Conservation (phyloP, 2,329 filamentous ascomycete species). For the Penicillium decumbens region DNA sequence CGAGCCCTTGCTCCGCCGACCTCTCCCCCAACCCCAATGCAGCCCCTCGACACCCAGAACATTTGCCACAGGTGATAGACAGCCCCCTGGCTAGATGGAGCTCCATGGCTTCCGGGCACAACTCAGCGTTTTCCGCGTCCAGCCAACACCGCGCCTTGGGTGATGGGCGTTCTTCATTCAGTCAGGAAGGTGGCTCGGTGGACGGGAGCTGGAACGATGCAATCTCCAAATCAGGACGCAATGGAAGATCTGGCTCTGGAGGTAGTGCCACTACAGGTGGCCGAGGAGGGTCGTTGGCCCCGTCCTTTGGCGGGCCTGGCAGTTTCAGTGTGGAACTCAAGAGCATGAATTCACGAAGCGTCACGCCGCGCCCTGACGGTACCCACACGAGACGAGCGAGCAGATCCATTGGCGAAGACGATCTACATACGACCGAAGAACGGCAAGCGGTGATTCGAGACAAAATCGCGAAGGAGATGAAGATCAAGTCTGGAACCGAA, state of each 20-base stretch:
- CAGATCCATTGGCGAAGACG: constrained; percentile 58
- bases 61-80: constrained; percentile 35
- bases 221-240: constrained; percentile 30
- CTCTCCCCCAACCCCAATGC: constrained; percentile 29
- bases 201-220: constrained; percentile 39
- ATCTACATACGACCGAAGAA: constrained; percentile 61
- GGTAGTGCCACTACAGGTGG: constrained; percentile 60
- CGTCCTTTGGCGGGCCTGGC: constrained; percentile 65
- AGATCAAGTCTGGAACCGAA: constrained; percentile 96
- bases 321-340: constrained; percentile 88
- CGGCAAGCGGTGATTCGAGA: constrained; percentile 72
- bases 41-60: constrained; percentile 21
- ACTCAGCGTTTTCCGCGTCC: constrained; percentile 41
- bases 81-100: constrained; percentile 40
- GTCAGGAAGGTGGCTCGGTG: constrained; percentile 37
- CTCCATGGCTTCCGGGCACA: constrained; percentile 44
- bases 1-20: constrained; percentile 24
- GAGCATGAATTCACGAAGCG: constrained; percentile 61
- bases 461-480: constrained; percentile 87
- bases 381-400: constrained; percentile 46
- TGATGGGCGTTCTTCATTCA: constrained; percentile 37
- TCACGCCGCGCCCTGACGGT: constrained; percentile 54
- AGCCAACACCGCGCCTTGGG: constrained; percentile 38
- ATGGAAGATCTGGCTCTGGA: constrained; percentile 53
- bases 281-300: constrained; percentile 61